Conservation (phyloP, 208 protist genomes). For the Perkinsela sp. region DNA sequence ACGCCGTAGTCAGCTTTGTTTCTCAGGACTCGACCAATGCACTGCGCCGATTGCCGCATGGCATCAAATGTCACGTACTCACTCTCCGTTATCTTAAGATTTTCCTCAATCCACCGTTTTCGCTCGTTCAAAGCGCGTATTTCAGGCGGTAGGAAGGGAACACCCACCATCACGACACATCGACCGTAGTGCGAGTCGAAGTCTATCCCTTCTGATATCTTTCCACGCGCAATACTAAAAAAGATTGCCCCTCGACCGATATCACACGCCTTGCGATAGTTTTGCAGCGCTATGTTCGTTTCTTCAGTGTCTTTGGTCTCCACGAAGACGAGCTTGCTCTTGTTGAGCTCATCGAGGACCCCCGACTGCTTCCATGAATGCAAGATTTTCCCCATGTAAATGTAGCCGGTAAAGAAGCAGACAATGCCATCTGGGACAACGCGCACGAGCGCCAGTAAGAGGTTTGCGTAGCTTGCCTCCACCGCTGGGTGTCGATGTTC, state of each 20-base stretch:
- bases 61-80: conserved; percentile 95
- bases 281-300: conserved; percentile 81
- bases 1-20: conserved; percentile 97
- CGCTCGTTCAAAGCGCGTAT: conserved; percentile 67
- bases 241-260: conserved; percentile 92
- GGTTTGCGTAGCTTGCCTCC: conserved; percentile 75
- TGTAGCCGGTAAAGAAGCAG: conserved; percentile 85
- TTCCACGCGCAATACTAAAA: conserved; percentile 84
- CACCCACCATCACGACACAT: conserved; percentile 85
- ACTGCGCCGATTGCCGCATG: conserved; percentile 93
- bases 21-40: conserved; percentile 90
- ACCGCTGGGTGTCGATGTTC: conserved; percentile 52
- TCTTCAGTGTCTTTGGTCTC: conserved; percentile 87
- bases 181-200: conserved; percentile 89
- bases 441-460: conserved; percentile 72
- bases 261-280: conserved; percentile 86
- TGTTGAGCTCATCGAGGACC: conserved; percentile 61
- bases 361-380: conserved; percentile 64
- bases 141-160: conserved; percentile 76
- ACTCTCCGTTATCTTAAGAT: conserved; percentile 75
- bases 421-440: conserved; percentile 91
- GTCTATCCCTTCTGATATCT: conserved; percentile 93
- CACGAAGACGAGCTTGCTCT: conserved; percentile 92
- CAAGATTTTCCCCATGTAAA: conserved; percentile 74
- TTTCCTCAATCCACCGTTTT: conserved; percentile 83